These are phyloP conservation scores for Nakazawaea pomicola DNA, from an alignment of 805 yeast genomes.

Conservation along the genomic window DNA sequence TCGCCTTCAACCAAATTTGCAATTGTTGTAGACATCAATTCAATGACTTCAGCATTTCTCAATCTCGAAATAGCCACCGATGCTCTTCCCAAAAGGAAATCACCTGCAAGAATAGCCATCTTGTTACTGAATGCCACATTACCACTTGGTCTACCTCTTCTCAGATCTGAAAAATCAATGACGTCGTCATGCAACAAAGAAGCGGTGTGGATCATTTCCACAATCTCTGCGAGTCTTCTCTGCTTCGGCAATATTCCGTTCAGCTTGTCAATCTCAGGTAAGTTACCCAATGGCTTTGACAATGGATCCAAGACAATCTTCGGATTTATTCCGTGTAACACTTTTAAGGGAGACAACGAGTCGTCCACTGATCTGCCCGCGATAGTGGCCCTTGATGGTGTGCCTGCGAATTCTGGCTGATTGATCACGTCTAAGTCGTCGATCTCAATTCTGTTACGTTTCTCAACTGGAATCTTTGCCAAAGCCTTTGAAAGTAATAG, in stretches of 20 bases:
- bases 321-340: slow-evolving; percentile 91
- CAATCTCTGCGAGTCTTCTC: slow-evolving; percentile 92
- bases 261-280: slow-evolving; percentile 52
- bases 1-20: slow-evolving; percentile 98
- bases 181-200: slow-evolving; percentile 95
- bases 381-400: slow-evolving; percentile 47
- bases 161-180: slow-evolving; percentile 81
- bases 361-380: slow-evolving; percentile 58
- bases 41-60: slow-evolving; percentile 96
- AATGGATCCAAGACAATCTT: slow-evolving; percentile 74
- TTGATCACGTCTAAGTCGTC: slow-evolving; percentile 63
- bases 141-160: slow-evolving; percentile 89
- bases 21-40: slow-evolving; percentile 89
- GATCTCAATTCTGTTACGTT: slow-evolving; percentile 59
- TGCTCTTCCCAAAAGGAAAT: slow-evolving; percentile 90
- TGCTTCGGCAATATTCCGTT: slow-evolving; percentile 92
- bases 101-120: slow-evolving; percentile 97
- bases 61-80: slow-evolving; percentile 92
- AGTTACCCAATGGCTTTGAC: slow-evolving; percentile 69
- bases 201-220: slow-evolving; percentile 98
- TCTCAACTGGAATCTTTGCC: slow-evolving; percentile 61
- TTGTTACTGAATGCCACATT: slow-evolving; percentile 93
- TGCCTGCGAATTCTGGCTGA: slow-evolving; percentile 58
- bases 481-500: slow-evolving; percentile 78
- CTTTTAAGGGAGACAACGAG: slow-evolving; percentile 73